phyloP scores from a whole-genome alignment of 768 basidiomycete species.

The Leucocoprinus leucothites region DNA sequence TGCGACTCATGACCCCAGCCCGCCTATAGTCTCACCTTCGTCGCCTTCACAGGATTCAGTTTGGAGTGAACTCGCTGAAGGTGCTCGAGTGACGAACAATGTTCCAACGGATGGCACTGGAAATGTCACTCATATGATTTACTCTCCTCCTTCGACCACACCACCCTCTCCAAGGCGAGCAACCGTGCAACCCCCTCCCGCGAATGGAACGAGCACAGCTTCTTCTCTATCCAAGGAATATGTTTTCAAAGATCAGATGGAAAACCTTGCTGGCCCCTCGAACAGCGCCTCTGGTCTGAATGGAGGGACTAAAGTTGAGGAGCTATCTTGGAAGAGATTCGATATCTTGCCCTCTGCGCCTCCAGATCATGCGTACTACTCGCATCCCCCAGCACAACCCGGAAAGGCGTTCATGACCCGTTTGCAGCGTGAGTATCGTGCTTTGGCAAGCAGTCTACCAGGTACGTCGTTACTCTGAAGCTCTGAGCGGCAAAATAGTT shows the following conservation, averaged over 20 bases:
- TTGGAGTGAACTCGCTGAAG: conserved; percentile 5
- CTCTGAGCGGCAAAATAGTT: not conserved
- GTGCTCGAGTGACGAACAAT: conserved; percentile 2
- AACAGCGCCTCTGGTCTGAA: conserved; percentile 4
- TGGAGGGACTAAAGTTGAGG: conserved; percentile 28
- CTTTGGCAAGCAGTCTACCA: conserved; percentile 75
- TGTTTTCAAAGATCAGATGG: conserved; percentile 12
- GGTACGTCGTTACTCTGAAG: conserved; percentile 42
- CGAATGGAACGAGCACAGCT: not conserved
- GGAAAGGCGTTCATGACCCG: conserved; percentile 73
- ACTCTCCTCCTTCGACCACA: conserved; percentile 2
- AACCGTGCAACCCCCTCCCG: not conserved
- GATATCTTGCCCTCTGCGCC: conserved; percentile 75
- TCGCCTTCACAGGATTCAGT: conserved; percentile 3
- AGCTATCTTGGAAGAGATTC: conserved; percentile 70
- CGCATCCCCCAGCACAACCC: conserved; percentile 56
- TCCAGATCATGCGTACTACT: conserved; percentile 77
- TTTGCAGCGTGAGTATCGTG: conserved; percentile 81
- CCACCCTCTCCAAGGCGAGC: not conserved
- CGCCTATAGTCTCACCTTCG: not conserved
- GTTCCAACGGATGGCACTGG: not conserved
- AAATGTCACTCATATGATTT: not conserved
- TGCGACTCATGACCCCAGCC: not conserved
- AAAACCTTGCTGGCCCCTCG: not conserved
- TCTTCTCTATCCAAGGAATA: conserved; percentile 5